Conservation (phyloP, 139 green algal genomes). For the Edaphochlamys debaryana region DNA sequence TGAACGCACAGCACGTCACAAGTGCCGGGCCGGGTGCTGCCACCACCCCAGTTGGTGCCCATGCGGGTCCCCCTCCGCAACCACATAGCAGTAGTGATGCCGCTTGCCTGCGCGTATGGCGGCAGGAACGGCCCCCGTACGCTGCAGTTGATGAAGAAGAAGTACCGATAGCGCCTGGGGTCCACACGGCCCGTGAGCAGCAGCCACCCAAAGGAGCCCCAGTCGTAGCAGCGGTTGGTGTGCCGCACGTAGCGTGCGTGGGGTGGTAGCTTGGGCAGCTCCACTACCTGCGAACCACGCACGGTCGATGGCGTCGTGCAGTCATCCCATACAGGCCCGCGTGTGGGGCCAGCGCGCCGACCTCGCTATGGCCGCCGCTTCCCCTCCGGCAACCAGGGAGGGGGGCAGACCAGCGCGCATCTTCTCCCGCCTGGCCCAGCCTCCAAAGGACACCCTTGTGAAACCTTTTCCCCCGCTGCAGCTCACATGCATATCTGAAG, state of each 20-base stretch:
- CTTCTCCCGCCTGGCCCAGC: too few species aligned
- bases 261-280: slow-evolving; percentile 63
- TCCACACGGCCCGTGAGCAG: slow-evolving; percentile 57
- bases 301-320: too few species aligned
- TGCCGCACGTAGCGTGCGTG: slow-evolving; percentile 77
- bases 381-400: too few species aligned
- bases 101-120: slow-evolving; percentile 68
- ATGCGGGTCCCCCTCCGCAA: too few species aligned
- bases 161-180: slow-evolving; percentile 55
- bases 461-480: too few species aligned
- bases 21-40: background rate
- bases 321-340: too few species aligned
- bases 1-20: too few species aligned
- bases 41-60: too few species aligned
- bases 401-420: too few species aligned
- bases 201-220: slow-evolving; percentile 84
- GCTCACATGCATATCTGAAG: slow-evolving; percentile 19
- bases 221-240: slow-evolving; percentile 84
- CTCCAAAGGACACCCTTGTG: too few species aligned
- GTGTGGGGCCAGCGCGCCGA: too few species aligned
- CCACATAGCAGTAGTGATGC: too few species aligned
- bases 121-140: slow-evolving; percentile 77
- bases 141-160: slow-evolving; percentile 82
- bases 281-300: slow-evolving; percentile 34
- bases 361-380: background rate